These are phyloP conservation scores for Cryphonectria nitschkei DNA, from an alignment of 2,329 filamentous ascomycete genomes.

Conservation along the genomic window DNA sequence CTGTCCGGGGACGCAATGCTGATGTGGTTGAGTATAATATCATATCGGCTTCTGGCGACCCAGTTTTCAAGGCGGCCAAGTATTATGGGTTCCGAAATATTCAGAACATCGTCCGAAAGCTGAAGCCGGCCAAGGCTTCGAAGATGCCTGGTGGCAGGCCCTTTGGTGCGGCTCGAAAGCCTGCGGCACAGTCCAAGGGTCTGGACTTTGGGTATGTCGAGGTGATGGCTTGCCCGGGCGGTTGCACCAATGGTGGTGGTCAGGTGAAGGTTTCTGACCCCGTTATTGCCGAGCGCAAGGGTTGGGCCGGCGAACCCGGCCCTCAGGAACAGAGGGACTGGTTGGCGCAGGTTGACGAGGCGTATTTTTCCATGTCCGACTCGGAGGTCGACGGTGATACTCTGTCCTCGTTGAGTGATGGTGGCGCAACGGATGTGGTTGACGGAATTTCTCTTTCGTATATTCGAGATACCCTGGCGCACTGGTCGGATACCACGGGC, in stretches of 20 bases:
- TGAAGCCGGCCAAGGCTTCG: slow-evolving; percentile 80
- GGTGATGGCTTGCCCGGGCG: slow-evolving; percentile 99
- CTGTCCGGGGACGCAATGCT: slow-evolving; percentile 78
- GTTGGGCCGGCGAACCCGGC: slow-evolving; percentile 60
- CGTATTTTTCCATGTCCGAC: slow-evolving; percentile 80
- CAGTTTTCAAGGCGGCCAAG: slow-evolving; percentile 78
- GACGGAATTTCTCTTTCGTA: slow-evolving; percentile 68
- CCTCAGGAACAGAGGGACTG: slow-evolving; percentile 84
- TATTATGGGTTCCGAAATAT: slow-evolving; percentile 99
- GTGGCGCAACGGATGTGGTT: slow-evolving; percentile 48
- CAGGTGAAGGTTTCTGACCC: slow-evolving; percentile 91
- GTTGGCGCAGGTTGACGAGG: slow-evolving; percentile 82
- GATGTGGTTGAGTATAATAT: slow-evolving; percentile 89
- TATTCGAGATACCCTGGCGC: slow-evolving; percentile 69
- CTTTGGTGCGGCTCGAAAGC: slow-evolving; percentile 58
- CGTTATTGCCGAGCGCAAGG: slow-evolving; percentile 55
- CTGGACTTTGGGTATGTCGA: slow-evolving; percentile 90
- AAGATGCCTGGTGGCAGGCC: slow-evolving; percentile 77
- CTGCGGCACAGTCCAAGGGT: slow-evolving; percentile 51
- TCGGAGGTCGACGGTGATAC: slow-evolving; percentile 40
- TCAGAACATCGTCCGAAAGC: slow-evolving; percentile 90
- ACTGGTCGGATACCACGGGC: slow-evolving; percentile 76
- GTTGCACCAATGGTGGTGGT: slow-evolving; percentile 95
- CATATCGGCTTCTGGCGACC: slow-evolving; percentile 56
- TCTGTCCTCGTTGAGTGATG: slow-evolving; percentile 31